Conservation (phyloP, 768 basidiomycete species). For the Boletus sp. region DNA sequence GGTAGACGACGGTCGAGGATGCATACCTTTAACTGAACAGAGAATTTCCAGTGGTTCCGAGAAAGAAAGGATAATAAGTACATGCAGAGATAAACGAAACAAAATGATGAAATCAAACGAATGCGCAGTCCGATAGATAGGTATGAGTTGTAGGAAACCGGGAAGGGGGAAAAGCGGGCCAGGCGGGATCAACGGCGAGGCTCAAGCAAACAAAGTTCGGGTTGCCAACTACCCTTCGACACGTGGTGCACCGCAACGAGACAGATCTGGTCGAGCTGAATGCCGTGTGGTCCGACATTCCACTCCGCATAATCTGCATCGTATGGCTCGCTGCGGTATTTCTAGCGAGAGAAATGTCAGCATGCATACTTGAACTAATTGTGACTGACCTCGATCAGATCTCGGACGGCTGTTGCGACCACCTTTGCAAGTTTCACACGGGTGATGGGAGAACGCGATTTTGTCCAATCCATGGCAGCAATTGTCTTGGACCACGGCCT, state of each 20-base stretch:
- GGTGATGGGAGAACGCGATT: conserved; percentile 69
- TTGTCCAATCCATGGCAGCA: conserved; percentile 72
- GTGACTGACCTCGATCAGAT: conserved; percentile 54
- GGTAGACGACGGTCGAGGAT: not conserved
- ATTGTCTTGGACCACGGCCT: conserved; percentile 71
- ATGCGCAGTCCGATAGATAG: not conserved
- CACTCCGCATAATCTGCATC: conserved; percentile 15
- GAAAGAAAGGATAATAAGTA: not conserved
- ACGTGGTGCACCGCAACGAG: conserved; percentile 77
- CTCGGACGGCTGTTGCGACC: conserved; percentile 64
- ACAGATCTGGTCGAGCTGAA: conserved; percentile 32
- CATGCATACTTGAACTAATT: not conserved
- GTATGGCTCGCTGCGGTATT: conserved; percentile 4
- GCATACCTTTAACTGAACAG: conserved; percentile 2
- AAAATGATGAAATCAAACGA: not conserved
- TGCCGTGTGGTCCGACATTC: conserved; percentile 25
- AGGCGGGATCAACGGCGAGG: conserved; percentile 12
- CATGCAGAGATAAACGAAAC: not conserved
- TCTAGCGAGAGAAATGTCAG: conserved; percentile 16
- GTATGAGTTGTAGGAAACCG: not conserved
- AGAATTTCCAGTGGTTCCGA: not conserved
- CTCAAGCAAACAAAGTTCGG: conserved; percentile 53
- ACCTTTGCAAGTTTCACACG: conserved; percentile 71
- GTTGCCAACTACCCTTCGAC: conserved; percentile 79
- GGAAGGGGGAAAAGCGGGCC: not conserved